A percentile compares a stretch with the other conserved stretches of the same genome.
phyloP scores from a whole-genome alignment of 305 asterid genomes.

The Fraxinus baroniana region DNA sequence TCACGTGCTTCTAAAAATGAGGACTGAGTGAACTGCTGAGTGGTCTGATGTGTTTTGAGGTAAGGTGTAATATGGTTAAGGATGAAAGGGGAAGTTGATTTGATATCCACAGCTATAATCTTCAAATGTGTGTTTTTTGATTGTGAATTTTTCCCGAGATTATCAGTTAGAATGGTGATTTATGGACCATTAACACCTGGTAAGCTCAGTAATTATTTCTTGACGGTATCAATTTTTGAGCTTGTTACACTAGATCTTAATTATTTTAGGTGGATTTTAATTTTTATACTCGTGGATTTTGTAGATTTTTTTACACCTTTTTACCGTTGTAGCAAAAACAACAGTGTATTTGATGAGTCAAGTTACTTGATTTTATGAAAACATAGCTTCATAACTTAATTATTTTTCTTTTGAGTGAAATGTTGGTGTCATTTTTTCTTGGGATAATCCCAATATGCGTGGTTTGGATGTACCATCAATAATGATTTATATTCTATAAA shows the following conservation, averaged over 20 bases:
- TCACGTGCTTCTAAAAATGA: background rate
- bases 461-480: conserved; percentile 53
- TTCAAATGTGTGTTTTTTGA: conserved; percentile 25
- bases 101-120: background rate
- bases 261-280: too few relatives aligned
- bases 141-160: conserved; percentile 3
- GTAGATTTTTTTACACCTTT: too few relatives aligned
- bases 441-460: conserved; percentile 66
- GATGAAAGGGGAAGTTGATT: conserved; percentile 15
- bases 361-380: background rate
- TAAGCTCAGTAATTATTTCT: conserved; percentile 41
- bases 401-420: conserved; percentile 9
- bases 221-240: conserved; percentile 1
- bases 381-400: conserved; percentile 17
- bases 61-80: background rate
- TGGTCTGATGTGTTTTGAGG: background rate
- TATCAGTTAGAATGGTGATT: conserved; percentile 39
- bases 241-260: background rate
- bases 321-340: too few relatives aligned
- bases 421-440: conserved; percentile 75
- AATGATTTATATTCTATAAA: too few relatives aligned
- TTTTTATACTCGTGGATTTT: background rate
- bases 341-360: background rate
- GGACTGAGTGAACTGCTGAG: conserved; percentile 12
- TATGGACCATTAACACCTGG: conserved; percentile 67